phyloP scores from a whole-genome alignment of 805 yeast species.

The Yamadazyma takamatsuzukensis region DNA sequence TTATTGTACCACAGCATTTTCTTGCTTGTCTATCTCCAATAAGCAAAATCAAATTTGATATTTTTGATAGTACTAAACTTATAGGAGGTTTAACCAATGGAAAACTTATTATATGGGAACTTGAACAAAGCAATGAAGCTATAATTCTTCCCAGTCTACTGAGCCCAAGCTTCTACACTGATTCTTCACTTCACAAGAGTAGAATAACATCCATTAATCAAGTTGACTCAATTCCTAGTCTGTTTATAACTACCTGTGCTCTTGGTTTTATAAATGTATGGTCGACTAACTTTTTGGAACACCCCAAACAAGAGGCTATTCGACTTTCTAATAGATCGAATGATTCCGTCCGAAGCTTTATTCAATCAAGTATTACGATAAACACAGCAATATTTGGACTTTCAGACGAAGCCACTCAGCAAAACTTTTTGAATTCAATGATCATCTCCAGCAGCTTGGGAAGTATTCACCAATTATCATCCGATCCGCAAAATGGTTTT shows the following conservation, averaged over 20 bases:
- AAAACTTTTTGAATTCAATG: conserved; percentile 16
- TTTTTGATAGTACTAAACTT: conserved; percentile 33
- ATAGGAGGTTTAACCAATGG: conserved; percentile 52
- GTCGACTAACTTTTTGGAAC: conserved; percentile 30
- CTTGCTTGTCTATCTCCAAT: conserved; percentile 41
- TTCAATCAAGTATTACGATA: conserved; percentile 3
- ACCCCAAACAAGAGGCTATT: conserved; percentile 18
- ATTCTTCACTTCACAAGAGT: conserved; percentile 14
- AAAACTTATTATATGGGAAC: conserved; percentile 49
- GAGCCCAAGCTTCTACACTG: conserved; percentile 19
- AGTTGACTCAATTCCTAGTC: conserved; percentile 7
- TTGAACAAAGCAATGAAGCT: conserved; percentile 15
- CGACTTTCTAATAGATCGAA: conserved; percentile 2
- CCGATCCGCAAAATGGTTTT: conserved; percentile 12
- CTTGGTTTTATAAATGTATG: conserved; percentile 30
- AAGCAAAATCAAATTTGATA: conserved; percentile 37
- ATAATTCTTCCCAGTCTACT: conserved; percentile 19
- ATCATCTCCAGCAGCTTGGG: conserved; percentile 20
- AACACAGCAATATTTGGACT: no score
- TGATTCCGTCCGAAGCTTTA: conserved; percentile 4
- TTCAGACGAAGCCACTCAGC: conserved; percentile 7
- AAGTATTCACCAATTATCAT: conserved; percentile 14
- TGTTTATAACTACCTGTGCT: conserved; percentile 9
- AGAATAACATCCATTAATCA: conserved; percentile 23
- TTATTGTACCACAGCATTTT: conserved; percentile 21